Evolutionary conservation across 2,329 filamentous ascomycete genomes (phyloP).

Genomic region (Pestalotiopsis sp.): DNA sequence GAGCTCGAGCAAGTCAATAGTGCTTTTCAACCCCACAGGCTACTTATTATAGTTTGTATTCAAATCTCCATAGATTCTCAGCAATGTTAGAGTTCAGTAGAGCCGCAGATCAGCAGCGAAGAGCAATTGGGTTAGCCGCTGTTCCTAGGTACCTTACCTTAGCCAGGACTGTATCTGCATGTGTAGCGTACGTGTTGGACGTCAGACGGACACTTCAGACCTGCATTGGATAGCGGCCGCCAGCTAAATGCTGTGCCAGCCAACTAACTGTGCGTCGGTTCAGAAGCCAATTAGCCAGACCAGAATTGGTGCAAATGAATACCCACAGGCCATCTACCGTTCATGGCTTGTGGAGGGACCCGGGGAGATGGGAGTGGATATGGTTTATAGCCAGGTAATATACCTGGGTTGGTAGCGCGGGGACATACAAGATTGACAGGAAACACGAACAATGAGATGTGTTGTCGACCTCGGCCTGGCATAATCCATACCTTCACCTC

Average conservation of each 20-base stretch:
- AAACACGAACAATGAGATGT: too few species aligned
- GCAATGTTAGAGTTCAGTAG: conserved; percentile 4
- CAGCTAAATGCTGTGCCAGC: background rate
- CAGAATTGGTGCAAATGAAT: background rate
- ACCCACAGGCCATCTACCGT: background rate
- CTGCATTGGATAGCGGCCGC: background rate
- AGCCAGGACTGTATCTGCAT: background rate
- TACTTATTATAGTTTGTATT: background rate
- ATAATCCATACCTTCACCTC: too few species aligned
- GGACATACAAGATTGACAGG: background rate
- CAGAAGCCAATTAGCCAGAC: background rate
- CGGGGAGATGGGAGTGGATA: background rate
- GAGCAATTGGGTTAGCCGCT: background rate
- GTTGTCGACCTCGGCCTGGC: too few species aligned
- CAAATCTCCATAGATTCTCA: background rate
- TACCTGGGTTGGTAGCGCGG: background rate
- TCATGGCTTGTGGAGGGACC: background rate
- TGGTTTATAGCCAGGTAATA: background rate
- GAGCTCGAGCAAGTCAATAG: too few species aligned
- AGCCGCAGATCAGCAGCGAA: conserved; percentile 7
- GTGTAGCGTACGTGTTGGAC: too few species aligned
- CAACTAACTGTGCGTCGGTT: background rate
- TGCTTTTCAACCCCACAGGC: too few species aligned
- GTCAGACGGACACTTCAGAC: background rate
- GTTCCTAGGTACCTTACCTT: background rate